Conservation (phyloP, 495 filamentous ascomycete species). For the Penicillium desertorum region DNA sequence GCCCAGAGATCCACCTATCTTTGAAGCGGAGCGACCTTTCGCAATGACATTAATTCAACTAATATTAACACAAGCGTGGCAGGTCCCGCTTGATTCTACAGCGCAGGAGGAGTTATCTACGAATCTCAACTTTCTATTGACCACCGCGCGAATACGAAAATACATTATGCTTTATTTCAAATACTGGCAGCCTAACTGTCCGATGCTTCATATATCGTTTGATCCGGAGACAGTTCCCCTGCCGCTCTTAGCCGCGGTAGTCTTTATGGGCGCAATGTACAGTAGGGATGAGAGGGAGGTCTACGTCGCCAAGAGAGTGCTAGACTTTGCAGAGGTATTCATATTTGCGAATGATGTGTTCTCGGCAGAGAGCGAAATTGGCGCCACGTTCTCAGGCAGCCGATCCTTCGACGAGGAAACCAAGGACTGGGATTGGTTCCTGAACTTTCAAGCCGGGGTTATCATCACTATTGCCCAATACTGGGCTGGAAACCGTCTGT, state of each 20-base stretch:
- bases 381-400: conserved; percentile 27
- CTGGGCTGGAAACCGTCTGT: conserved; percentile 44
- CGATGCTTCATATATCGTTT: conserved; percentile 44
- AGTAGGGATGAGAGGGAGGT: conserved; percentile 41
- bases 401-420: conserved; percentile 24
- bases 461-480: conserved; percentile 46
- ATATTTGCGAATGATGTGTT: conserved; percentile 46
- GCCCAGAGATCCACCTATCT: conserved; percentile 19
- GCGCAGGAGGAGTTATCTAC: conserved; percentile 43
- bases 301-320: conserved; percentile 38
- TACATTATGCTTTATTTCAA: conserved; percentile 44
- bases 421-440: conserved; percentile 42
- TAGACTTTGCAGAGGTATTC: conserved; percentile 50
- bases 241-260: conserved; percentile 40
- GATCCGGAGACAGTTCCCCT: conserved; percentile 37
- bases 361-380: conserved; percentile 44
- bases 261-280: conserved; percentile 52
- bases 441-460: conserved; percentile 47
- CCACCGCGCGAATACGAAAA: conserved; percentile 44
- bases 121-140: conserved; percentile 42
- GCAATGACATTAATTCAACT: conserved; percentile 39
- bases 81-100: conserved; percentile 37
- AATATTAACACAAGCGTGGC: conserved; percentile 40
- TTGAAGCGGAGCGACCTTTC: conserved; percentile 41
- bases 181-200: conserved; percentile 49